Conservation (phyloP, 768 basidiomycete species). For the Mycena polygramma region DNA sequence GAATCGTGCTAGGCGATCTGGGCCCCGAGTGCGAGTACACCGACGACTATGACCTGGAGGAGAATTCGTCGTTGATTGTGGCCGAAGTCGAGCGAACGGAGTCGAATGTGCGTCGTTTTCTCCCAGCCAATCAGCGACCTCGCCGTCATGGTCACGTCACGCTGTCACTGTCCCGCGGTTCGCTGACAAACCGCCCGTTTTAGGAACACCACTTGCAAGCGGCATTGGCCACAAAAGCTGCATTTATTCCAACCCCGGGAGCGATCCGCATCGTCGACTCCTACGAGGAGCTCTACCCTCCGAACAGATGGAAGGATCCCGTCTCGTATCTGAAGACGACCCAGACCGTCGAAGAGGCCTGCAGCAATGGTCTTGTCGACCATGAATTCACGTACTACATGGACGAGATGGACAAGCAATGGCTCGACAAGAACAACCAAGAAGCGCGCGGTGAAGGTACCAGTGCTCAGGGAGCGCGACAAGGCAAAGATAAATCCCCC, state of each 20-base stretch:
- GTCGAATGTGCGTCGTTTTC: constrained; percentile 19
- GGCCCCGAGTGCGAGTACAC: constrained; percentile 28
- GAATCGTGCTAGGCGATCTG: constrained; percentile 34
- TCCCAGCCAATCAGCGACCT: constrained; percentile 24
- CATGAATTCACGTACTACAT: constrained; percentile 87
- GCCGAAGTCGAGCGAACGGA: constrained; percentile 27
- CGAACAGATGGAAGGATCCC: constrained; percentile 81
- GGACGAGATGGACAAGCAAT: constrained; percentile 96
- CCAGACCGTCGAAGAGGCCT: constrained; percentile 86
- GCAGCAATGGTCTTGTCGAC: constrained; percentile 70
- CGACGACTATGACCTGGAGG: constrained; percentile 25
- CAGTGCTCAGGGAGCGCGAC: constrained; percentile 73
- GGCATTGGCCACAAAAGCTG: constrained; percentile 64
- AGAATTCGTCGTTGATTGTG: constrained; percentile 5
- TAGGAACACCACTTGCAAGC: constrained; percentile 71
- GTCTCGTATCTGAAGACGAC: constrained; percentile 84
- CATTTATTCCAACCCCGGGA: constrained; percentile 94
- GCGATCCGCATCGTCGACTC: constrained; percentile 84
- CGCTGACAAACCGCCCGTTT: constrained; percentile 54
- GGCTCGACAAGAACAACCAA: constrained; percentile 94
- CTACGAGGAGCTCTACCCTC: constrained; percentile 82
- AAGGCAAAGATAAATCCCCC: constrained; percentile 88
- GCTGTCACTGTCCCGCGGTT: constrained; percentile 64
- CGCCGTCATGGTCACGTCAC: constrained; percentile 17
- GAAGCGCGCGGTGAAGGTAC: constrained; percentile 89